Conservation (phyloP, 192 early-diverging fungal genomes). For the Entophlyctis helioformis region DNA sequence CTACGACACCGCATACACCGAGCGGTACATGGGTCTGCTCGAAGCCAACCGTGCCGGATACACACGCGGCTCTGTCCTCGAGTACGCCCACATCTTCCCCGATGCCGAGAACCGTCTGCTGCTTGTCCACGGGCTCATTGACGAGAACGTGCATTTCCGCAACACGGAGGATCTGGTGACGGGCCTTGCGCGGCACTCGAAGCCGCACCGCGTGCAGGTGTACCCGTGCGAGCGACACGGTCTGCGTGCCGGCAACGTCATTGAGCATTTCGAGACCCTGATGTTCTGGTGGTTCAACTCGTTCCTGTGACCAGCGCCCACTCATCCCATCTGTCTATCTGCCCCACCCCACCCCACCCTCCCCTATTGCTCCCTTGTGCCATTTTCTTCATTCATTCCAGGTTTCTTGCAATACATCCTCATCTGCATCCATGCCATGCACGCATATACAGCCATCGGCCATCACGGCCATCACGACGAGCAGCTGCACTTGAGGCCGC, state of each 20-base stretch:
- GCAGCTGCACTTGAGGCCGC: conserved; percentile 58
- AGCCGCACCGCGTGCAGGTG: conserved; percentile 49
- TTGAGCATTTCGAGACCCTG: conserved; percentile 70
- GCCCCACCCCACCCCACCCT: too few species aligned
- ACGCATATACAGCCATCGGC: too few species aligned
- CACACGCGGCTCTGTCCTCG: conserved; percentile 32
- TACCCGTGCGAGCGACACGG: conserved; percentile 71
- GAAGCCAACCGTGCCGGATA: conserved; percentile 34
- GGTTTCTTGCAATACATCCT: too few species aligned
- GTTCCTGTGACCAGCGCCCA: conserved; percentile 9
- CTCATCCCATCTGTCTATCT: too few species aligned
- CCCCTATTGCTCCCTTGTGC: too few species aligned
- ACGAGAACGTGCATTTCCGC: conserved; percentile 68
- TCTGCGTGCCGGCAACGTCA: conserved; percentile 44
- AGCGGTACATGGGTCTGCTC: conserved; percentile 54
- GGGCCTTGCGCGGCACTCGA: conserved; percentile 32
- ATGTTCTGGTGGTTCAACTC: conserved; percentile 23
- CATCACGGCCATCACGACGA: too few species aligned
- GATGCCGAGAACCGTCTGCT: conserved; percentile 47
- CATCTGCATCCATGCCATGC: too few species aligned
- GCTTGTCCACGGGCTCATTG: conserved; percentile 60
- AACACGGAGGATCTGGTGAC: conserved; percentile 47
- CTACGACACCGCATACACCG: conserved; percentile 64
- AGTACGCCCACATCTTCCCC: conserved; percentile 40
- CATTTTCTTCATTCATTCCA: too few species aligned